Evolutionary conservation across 768 basidiomycete genomes (phyloP).

Genomic region (Exidia glandulosa): DNA sequence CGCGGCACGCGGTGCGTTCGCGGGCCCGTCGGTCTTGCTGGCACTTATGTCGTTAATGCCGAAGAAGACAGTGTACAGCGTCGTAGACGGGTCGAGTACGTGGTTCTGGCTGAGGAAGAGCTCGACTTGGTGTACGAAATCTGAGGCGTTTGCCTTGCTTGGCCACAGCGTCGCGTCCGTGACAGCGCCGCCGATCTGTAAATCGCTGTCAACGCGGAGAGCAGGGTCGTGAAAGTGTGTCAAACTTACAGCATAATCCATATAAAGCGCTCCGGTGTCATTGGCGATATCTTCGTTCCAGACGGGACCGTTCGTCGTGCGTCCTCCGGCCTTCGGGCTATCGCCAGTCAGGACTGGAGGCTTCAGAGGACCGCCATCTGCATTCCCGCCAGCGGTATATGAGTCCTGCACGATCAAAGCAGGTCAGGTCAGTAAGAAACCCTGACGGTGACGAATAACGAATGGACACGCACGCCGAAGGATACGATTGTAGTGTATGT

Average conservation of each 20-base stretch:
- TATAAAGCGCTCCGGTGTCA: conserved; percentile 27
- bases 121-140: conserved; percentile 37
- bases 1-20: conserved; percentile 7
- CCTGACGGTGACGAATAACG: conserved; percentile 17
- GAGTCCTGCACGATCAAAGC: conserved; percentile 5
- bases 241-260: conserved; percentile 39
- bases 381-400: conserved; percentile 38
- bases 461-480: conserved; percentile 31
- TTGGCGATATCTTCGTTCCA: conserved; percentile 40
- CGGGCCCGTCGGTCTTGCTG: background rate
- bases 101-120: conserved; percentile 35
- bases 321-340: conserved; percentile 35
- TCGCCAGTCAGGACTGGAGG: conserved; percentile 33
- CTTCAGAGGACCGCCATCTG: conserved; percentile 32
- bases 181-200: conserved; percentile 27
- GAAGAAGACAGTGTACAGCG: conserved; percentile 42
- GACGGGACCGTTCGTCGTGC: conserved; percentile 38
- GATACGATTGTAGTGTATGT: conserved; percentile 37
- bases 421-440: background rate
- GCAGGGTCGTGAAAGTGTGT: background rate
- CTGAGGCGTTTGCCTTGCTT: conserved; percentile 33
- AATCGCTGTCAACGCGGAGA: background rate
- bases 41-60: conserved; percentile 37
- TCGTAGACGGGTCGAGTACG: conserved; percentile 32
- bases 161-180: conserved; percentile 41